Evolutionary conservation across 1,284 basidiomycete species (phyloP), one percentile per base, ranked within the genome.

Genomic region (Rhodofomes roseus): DNA sequence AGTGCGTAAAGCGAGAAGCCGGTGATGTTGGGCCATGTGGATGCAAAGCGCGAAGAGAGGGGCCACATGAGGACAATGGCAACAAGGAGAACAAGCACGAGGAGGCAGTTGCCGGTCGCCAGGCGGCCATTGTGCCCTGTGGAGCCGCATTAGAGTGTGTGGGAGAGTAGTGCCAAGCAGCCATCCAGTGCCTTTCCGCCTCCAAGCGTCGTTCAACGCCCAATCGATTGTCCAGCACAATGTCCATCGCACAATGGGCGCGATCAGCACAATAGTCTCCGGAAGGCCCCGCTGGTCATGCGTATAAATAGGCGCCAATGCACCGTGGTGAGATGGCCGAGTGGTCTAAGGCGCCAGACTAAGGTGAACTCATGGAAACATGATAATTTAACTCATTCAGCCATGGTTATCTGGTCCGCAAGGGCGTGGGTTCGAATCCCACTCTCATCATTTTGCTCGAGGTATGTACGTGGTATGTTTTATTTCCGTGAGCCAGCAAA

Each of bases 261-360:
- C n/a, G n/a, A n/a, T n/a, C n/a, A n/a, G 22, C 22, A 23, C 8
- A 20, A 25, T 34, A 34, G 31, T n/a, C 31, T 34, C 31, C 31
- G 31, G 31, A 11, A 34, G 5, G 31, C 31, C 31, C 5, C 31
- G 31, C 31, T 34, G 11, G 31, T 34, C 11, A 34, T 34, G 11
- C 31, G 31, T 34, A 5, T 34, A n/a, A n/a, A 5, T 34, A 5
- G 31, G 5, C 4, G 31, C 31, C 11, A 12, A 6, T 22, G 9
- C 43, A 43, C 9, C 44, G 36, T n/a, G 70, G 71, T 62, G 83
- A 86, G 85, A 87, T 88, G 86, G 86, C 85, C 87, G 86, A 89
- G 86, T 84, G 86, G 86, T 89, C 87, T 84, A 87, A 89, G 86
- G 86, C 86, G 86, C 86, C 84, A 89, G 87, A 89, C 84, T 87